Evolutionary conservation across 176 grass and related monocot genomes (phyloP), one percentile per base, ranked within the genome.

Genomic region (Lolium perenne): DNA sequence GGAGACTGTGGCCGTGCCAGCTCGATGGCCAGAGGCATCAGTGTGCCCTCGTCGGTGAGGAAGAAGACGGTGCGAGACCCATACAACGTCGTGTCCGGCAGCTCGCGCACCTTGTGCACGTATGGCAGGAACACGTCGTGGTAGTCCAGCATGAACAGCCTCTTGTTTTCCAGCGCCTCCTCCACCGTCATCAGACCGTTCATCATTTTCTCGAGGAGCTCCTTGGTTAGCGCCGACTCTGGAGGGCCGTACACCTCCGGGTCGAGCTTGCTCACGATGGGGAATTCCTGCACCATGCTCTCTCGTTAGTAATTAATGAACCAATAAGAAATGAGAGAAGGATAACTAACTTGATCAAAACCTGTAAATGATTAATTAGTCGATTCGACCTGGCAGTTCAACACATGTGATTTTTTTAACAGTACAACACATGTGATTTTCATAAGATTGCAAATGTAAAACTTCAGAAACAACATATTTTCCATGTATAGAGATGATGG

Each of bases 141-240:
- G 93, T 98, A 98, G 79, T 98, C 93, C 21, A 93, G 71, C 48
- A 98, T 60, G 86, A 98, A 98, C 62, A 98, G 50, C 46, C 72
- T 85, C 77, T 90, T 92, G 58, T 81, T 55, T 21, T 81, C 61
- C 41, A 97, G 23, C 32, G 93, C 94, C 89, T 92, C 85, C 23
- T 90, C 68, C 21, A 78, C 85, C 50, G 89, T 94, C 86, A 97
- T 94, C 59, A 25, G 67, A 18, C 80, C 78, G 26, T 83, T 86
- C 20, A 92, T 90, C 69, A 72, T 63, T 46, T 82, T 41, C n/a
- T 92, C 87, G 1, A 92, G 60, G 40, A 89, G 58, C 49, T 92
- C 81, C 23, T 77, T 58, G 9, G 85, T 94, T 12, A 97, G 77
- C 3, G 68, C 69, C 0, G 91, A 97, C 7, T 85, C 89, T 15